These are phyloP conservation scores for Malus sylvestris DNA, from an alignment of 306 rosid species.

Conservation along the genomic window DNA sequence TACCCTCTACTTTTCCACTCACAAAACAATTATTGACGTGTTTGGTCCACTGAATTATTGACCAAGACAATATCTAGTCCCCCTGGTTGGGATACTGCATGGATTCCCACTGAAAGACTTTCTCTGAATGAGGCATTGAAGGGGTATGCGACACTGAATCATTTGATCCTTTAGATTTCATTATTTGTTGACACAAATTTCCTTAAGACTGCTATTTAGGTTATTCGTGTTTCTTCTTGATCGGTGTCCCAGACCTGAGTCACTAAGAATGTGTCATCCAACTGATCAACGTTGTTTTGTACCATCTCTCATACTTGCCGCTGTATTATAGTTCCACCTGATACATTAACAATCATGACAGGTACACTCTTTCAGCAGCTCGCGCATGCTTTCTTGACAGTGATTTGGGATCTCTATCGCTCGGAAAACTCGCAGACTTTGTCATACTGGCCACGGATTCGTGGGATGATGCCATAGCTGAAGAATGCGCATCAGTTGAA, in stretches of 20 bases:
- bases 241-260: not conserved
- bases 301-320: not conserved
- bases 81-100: constrained; percentile 51
- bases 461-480: constrained; percentile 50
- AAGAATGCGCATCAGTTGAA: constrained; percentile 54
- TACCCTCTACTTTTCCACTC: too few relatives aligned
- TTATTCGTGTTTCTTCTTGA: not conserved
- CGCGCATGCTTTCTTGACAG: constrained; percentile 74
- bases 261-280: not conserved
- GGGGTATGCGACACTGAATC: constrained; percentile 38
- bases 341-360: constrained; percentile 20
- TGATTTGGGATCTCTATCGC: constrained; percentile 59
- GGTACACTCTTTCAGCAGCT: constrained; percentile 79
- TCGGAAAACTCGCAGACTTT: constrained; percentile 78
- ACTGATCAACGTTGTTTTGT: not conserved
- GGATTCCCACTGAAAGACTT: constrained; percentile 70
- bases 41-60: too few relatives aligned
- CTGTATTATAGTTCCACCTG: not conserved
- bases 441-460: constrained; percentile 55
- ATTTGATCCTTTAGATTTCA: not conserved
- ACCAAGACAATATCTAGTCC: constrained; percentile 6
- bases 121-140: constrained; percentile 59
- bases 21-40: too few relatives aligned
- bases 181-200: not conserved
- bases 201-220: not conserved